phyloP scores from a whole-genome alignment of 2,329 filamentous ascomycete genomes.

The Sclerotinia trifoliorum region DNA sequence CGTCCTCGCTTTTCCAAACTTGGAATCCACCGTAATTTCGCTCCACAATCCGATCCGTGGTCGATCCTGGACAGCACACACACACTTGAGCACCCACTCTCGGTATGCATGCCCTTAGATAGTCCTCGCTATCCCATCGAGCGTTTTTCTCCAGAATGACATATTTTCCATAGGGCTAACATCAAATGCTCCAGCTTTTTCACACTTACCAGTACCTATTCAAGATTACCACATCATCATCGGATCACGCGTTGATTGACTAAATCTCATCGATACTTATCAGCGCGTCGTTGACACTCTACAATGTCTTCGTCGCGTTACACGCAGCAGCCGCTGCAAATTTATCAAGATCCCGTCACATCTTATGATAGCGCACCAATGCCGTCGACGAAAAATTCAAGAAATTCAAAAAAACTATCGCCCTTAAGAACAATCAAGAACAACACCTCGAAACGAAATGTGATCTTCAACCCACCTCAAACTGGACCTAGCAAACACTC shows the following conservation, averaged over 20 bases:
- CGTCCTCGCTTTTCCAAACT: conserved; percentile 29
- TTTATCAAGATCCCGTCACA: conserved; percentile 56
- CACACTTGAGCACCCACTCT: conserved; percentile 31
- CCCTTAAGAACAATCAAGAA: conserved; percentile 46
- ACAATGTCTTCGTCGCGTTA: conserved; percentile 55
- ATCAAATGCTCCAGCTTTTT: conserved; percentile 29
- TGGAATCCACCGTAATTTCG: conserved; percentile 39
- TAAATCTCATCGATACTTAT: conserved; percentile 9
- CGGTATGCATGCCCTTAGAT: conserved; percentile 33
- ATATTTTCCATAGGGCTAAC: conserved; percentile 29
- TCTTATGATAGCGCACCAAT: conserved; percentile 42
- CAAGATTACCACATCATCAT: conserved; percentile 55
- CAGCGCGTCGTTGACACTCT: conserved; percentile 33
- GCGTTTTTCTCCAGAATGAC: conserved; percentile 24
- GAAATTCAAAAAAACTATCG: conserved; percentile 34
- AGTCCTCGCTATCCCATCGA: conserved; percentile 27
- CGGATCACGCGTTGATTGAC: conserved; percentile 42
- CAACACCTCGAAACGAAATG: conserved; percentile 53
- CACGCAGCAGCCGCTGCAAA: conserved; percentile 53
- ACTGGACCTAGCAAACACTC: conserved; percentile 57
- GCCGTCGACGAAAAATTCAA: conserved; percentile 33
- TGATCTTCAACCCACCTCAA: conserved; percentile 63
- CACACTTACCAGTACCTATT: conserved; percentile 7
- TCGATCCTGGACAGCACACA: conserved; percentile 35
- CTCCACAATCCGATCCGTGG: conserved; percentile 38